Base-by-base conservation (phyloP, 345 rosid genomes). In the Stellera chamaejasme region DNA sequence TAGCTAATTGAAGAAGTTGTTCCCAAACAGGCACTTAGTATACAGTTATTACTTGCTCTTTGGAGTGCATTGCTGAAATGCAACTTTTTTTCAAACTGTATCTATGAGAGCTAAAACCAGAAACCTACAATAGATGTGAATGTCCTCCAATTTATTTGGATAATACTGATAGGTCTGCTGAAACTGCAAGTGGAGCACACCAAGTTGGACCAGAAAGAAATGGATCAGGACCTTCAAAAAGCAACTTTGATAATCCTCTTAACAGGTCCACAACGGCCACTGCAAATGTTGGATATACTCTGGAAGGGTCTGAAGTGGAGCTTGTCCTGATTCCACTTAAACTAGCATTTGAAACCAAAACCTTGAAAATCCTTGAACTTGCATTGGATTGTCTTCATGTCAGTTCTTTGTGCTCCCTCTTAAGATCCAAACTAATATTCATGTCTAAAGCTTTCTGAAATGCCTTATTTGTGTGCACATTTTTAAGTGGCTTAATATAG, bases 371-470 rank as follows among this genome's bases (percentile, higher is more conserved):
- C 66, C 63, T 87, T 53, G 97, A 93, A 73, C 84, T 89, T 75
- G 96, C 99, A 52, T 77, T 93, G 84, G 99, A 93, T 76, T 93
- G 97, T 75, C 94, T 89, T 72, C 97, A 90, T 80, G 99, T 90
- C 82, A 46, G 92, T 55, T 27, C 60, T 56, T 45, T 10, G 13
- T 66, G 43, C 3, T 27, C 51, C 41, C 39, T 32, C 9, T 8
- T 8, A 3, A 2, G 39, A 32, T 5, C 39, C 1, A 32, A 32
- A 32, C 9, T 32, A 32, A 32, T 32, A 32, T 32, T 32, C 39
- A 32, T 32, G 39, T 32, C 39, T 32, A 5, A 32, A 32, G 5
- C 39, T 32, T 32, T 32, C 39, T 32, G 39, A 32, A 32, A 32
- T 32, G 39, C 3, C 7, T 32, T 32, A 41, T 42, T 55, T 61